phyloP scores from a whole-genome alignment of 2,329 filamentous ascomycete species.

The Neurospora crassa region DNA sequence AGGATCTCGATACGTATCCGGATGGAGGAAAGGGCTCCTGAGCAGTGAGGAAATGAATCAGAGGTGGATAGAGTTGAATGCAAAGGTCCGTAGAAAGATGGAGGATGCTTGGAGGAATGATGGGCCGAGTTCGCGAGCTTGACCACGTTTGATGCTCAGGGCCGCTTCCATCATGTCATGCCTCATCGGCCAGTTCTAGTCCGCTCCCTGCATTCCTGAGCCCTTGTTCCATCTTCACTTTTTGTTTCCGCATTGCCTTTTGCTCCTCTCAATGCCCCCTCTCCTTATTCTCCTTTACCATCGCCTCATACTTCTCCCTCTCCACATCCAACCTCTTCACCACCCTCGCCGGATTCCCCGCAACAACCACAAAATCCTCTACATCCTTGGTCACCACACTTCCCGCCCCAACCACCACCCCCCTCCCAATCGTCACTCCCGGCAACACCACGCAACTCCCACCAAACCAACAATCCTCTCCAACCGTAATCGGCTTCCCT shows the following conservation, averaged over 20 bases:
- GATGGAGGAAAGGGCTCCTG: constrained; percentile 32
- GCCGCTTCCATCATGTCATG: no score
- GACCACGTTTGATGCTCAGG: not conserved
- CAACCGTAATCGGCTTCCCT: constrained; percentile 65
- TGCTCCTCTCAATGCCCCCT: not conserved
- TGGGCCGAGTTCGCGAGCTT: not conserved
- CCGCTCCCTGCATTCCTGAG: not conserved
- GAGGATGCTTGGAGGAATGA: not conserved
- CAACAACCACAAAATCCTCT: constrained; percentile 52
- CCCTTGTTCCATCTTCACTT: not conserved
- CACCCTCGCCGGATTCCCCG: constrained; percentile 57
- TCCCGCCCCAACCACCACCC: constrained; percentile 66
- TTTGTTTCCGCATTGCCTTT: not conserved
- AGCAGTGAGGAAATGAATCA: constrained; percentile 26
- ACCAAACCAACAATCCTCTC: constrained; percentile 74
- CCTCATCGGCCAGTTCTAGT: not conserved
- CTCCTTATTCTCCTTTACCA: not conserved
- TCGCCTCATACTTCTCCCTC: constrained; percentile 1
- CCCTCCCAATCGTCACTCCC: constrained; percentile 69
- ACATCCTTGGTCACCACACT: constrained; percentile 76
- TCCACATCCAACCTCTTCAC: constrained; percentile 29
- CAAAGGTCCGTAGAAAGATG: constrained; percentile 10
- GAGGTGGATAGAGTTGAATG: constrained; percentile 17
- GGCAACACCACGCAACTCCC: constrained; percentile 63
- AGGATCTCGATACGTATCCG: constrained; percentile 30